Evolutionary conservation across 768 basidiomycete species (phyloP).

Genomic region (Lentinula lateritia): DNA sequence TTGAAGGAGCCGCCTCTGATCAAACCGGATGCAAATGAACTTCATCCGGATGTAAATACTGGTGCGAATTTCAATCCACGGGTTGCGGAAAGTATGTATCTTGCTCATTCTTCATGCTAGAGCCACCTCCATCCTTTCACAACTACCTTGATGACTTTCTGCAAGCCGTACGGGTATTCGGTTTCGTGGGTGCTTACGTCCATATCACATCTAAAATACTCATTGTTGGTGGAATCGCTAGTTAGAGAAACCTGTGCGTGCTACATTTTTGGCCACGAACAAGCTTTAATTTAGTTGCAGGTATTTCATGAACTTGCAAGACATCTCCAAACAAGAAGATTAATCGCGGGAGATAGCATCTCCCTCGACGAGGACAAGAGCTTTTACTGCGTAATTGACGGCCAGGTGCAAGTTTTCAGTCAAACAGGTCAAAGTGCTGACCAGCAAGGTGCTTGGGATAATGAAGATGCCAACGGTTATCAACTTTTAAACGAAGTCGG

Average conservation of each 20-base stretch:
- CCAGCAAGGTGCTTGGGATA: slow-evolving; percentile 62
- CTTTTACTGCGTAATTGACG: slow-evolving; percentile 98
- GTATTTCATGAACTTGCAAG: slow-evolving; percentile 97
- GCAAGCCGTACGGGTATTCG: slow-evolving; percentile 94
- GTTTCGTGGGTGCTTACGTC: slow-evolving; percentile 55
- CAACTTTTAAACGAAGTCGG: slow-evolving; percentile 96
- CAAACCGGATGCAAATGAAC: slow-evolving; percentile 79
- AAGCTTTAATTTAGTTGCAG: slow-evolving; percentile 29
- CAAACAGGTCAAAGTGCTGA: slow-evolving; percentile 51
- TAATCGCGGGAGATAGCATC: slow-evolving; percentile 93
- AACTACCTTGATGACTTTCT: slow-evolving; percentile 97
- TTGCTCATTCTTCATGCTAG: slow-evolving; percentile 22
- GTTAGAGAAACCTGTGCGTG: slow-evolving; percentile 85
- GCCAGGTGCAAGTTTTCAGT: slow-evolving; percentile 92
- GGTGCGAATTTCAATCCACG: slow-evolving; percentile 18
- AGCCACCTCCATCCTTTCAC: slow-evolving; percentile 76
- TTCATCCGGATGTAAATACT: slow-evolving; percentile 89
- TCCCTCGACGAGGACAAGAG: slow-evolving; percentile 88
- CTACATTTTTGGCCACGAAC: not conserved
- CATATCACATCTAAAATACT: not conserved
- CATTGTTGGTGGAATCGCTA: slow-evolving; percentile 10
- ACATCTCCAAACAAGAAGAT: slow-evolving; percentile 90
- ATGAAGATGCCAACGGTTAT: slow-evolving; percentile 91
- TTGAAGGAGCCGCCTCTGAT: slow-evolving; percentile 77
- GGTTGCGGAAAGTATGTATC: not conserved